A percentile compares a stretch with the other conserved stretches of the same genome.
Evolutionary conservation across 2,329 filamentous ascomycete genomes (phyloP).

Genomic region (Aspergillus transmontanensis): DNA sequence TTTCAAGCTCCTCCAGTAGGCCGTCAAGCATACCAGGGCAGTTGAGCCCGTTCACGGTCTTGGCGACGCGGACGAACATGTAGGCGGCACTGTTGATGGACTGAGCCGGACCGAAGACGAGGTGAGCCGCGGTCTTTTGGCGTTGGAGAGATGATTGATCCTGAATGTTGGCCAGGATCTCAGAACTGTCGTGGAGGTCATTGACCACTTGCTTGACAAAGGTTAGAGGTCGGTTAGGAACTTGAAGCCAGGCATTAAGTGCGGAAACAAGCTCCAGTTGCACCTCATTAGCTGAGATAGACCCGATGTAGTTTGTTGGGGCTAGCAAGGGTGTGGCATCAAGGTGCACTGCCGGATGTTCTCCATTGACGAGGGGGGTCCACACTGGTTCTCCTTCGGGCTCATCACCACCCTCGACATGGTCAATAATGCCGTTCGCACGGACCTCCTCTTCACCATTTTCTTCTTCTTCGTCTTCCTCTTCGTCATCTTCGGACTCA

Average conservation of each 20-base stretch:
- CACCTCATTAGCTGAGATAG: conserved; percentile 30
- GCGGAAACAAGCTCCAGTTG: conserved; percentile 26
- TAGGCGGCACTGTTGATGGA: conserved; percentile 43
- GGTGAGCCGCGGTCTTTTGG: conserved; percentile 39
- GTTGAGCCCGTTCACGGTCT: conserved; percentile 17
- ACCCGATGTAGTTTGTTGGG: conserved; percentile 28
- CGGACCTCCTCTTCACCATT: conserved; percentile 3
- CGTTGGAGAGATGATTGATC: conserved; percentile 39
- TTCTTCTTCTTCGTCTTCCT: conserved; percentile 3
- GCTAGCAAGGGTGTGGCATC: conserved; percentile 12
- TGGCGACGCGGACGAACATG: conserved; percentile 28
- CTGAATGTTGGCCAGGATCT: conserved; percentile 44
- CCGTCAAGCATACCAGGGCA: conserved; percentile 22
- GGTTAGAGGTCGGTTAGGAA: conserved; percentile 20
- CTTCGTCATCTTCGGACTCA: neutral
- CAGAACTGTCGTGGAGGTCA: conserved; percentile 34
- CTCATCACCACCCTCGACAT: neutral
- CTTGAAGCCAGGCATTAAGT: conserved; percentile 33
- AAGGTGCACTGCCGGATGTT: conserved; percentile 3
- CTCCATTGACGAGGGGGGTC: conserved; percentile 9
- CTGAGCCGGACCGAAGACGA: conserved; percentile 39
- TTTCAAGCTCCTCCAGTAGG: conserved; percentile 24
- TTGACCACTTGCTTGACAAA: conserved; percentile 29
- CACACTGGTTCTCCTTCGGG: conserved; percentile 2
- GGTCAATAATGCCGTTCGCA: neutral